Evolutionary conservation across 169 alveolate species (phyloP).

Genomic region (Miamiensis avidus): DNA sequence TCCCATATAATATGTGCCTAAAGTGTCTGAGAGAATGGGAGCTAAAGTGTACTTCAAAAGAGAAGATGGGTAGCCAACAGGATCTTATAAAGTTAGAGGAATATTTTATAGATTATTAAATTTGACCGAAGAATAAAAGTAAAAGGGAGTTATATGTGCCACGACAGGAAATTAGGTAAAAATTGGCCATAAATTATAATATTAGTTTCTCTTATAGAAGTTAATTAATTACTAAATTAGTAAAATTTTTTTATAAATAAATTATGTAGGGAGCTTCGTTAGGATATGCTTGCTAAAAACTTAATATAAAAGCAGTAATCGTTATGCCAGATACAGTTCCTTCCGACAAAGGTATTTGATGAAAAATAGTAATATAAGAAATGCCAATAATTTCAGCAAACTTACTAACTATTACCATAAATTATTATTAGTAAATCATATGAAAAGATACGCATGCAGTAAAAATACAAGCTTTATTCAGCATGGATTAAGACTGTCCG

Average conservation of each 20-base stretch:
- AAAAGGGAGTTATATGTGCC: conserved; percentile 22
- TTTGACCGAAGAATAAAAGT: not conserved
- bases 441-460: too few relatives aligned
- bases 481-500: too few relatives aligned
- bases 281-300: not conserved
- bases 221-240: too few relatives aligned
- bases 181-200: too few relatives aligned
- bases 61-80: conserved; percentile 25
- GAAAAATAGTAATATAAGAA: too few relatives aligned
- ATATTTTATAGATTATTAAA: conserved; percentile 5
- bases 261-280: not conserved
- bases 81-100: conserved; percentile 28
- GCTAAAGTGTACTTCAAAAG: conserved; percentile 15
- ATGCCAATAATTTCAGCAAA: too few relatives aligned
- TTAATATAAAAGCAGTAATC: not conserved
- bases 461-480: too few relatives aligned
- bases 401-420: too few relatives aligned
- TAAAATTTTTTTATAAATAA: too few relatives aligned
- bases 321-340: not conserved
- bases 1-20: not conserved
- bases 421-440: too few relatives aligned
- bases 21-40: not conserved
- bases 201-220: too few relatives aligned
- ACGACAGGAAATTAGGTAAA: conserved; percentile 19
- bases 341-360: not conserved